Conservation (phyloP, 352 stramenopile species). For the Aphanomyces invadans region DNA sequence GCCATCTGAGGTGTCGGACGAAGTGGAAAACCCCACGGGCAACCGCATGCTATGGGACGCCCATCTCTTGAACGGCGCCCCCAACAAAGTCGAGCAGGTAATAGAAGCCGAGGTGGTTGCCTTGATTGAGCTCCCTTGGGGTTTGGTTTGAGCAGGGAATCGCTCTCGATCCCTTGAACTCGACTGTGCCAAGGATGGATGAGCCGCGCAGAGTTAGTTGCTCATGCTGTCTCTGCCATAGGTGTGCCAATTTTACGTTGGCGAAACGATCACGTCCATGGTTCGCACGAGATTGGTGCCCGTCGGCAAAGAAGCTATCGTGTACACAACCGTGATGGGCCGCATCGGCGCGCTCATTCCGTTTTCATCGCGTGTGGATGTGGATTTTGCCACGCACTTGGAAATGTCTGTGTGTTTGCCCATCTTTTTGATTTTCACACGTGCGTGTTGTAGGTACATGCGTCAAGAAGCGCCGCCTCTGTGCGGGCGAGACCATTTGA, state of each 20-base stretch:
- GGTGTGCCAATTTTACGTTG: conserved; percentile 90
- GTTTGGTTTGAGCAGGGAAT: too few species aligned
- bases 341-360: conserved; percentile 94
- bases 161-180: too few species aligned
- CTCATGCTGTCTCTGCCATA: too few species aligned
- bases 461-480: conserved; percentile 87
- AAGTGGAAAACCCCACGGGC: conserved; percentile 93
- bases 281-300: conserved; percentile 92
- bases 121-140: too few species aligned
- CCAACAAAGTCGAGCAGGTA: conserved; percentile 96
- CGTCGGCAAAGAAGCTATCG: conserved; percentile 92
- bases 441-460: conserved; percentile 45
- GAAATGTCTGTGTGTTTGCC: conserved; percentile 87
- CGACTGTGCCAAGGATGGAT: too few species aligned
- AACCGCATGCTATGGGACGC: conserved; percentile 96
- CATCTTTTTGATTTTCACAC: conserved; percentile 20
- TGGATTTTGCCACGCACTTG: conserved; percentile 98
- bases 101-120: not conserved
- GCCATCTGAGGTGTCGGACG: conserved; percentile 89
- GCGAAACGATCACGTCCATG: conserved; percentile 97
- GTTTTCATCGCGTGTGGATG: conserved; percentile 94
- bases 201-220: too few species aligned
- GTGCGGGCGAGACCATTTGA: conserved; percentile 93
- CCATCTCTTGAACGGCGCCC: conserved; percentile 84
- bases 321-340: conserved; percentile 97